Percentiles rank a stretch among this genome's conserved stretches.
Evolutionary conservation across 164 flowering plant genomes (phyloP).

Genomic region (Litsea cubeba): DNA sequence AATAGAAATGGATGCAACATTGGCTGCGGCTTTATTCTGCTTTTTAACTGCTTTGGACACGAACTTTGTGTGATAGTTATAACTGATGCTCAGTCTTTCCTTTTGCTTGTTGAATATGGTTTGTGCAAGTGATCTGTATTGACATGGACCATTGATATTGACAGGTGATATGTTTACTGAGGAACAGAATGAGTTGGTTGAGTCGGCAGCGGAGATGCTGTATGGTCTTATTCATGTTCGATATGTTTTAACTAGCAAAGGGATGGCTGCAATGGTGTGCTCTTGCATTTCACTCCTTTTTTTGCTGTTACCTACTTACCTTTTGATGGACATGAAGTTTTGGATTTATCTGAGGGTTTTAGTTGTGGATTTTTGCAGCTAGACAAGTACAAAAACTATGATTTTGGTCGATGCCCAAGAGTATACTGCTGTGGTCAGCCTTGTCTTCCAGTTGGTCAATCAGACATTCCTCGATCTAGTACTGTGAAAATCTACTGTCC

Average conservation of each 20-base stretch:
- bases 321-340: neutral
- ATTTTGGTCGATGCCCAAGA: slow-evolving; percentile 90
- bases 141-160: slow-evolving; percentile 11
- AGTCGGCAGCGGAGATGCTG: slow-evolving; percentile 81
- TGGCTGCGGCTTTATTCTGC: no score
- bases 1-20: no score
- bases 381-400: slow-evolving; percentile 78
- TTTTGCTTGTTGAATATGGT: neutral
- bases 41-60: no score
- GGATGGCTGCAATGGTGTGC: slow-evolving; percentile 73
- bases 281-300: neutral
- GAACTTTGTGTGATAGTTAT: no score
- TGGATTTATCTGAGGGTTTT: slow-evolving; percentile 2
- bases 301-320: neutral
- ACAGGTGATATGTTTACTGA: slow-evolving; percentile 69
- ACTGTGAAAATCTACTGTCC: slow-evolving; percentile 87
- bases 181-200: slow-evolving; percentile 74
- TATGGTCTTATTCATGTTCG: slow-evolving; percentile 84
- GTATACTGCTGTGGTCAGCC: slow-evolving; percentile 88
- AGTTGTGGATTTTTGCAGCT: slow-evolving; percentile 38
- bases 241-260: slow-evolving; percentile 69
- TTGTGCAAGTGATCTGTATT: neutral
- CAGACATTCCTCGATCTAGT: slow-evolving; percentile 80
- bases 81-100: neutral
- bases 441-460: slow-evolving; percentile 87